phyloP scores from a whole-genome alignment of 2,329 filamentous ascomycete species.

The Aspergillus candidus region DNA sequence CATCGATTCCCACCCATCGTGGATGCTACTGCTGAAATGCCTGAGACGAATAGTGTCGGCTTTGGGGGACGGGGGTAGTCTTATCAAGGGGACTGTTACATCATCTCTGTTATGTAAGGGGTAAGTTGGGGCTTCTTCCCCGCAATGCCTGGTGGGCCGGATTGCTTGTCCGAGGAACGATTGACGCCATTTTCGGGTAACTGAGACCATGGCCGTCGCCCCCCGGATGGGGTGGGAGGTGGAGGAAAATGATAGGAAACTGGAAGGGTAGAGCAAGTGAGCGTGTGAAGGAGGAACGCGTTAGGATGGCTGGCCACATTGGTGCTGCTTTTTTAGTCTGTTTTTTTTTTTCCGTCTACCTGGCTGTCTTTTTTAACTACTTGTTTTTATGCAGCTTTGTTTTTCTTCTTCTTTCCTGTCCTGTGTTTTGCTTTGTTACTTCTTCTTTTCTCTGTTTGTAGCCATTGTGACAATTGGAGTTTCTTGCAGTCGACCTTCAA shows the following conservation, averaged over 20 bases:
- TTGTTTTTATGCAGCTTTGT: not conserved
- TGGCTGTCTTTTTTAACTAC: not conserved
- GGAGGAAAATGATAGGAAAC: not conserved
- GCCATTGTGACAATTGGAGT: not conserved
- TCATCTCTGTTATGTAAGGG: conserved; percentile 1
- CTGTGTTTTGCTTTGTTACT: conserved; percentile 1
- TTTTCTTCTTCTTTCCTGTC: not conserved
- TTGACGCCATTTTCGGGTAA: not conserved
- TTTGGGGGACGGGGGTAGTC: not conserved
- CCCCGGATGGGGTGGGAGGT: not conserved
- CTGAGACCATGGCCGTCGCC: not conserved
- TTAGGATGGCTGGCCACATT: too few relatives aligned
- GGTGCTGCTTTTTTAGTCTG: conserved; percentile 8
- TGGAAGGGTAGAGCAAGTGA: too few relatives aligned
- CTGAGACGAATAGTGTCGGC: too few relatives aligned
- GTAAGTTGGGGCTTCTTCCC: conserved; percentile 1
- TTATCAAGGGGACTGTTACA: conserved; percentile 3
- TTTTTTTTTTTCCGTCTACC: conserved; percentile 1
- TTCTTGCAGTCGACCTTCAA: not conserved
- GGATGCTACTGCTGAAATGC: too few relatives aligned
- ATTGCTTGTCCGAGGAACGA: not conserved
- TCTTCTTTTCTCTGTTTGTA: not conserved
- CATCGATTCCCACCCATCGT: not conserved
- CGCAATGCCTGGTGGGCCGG: conserved; percentile 4
- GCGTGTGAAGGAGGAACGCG: not conserved